phyloP scores from a whole-genome alignment of 768 basidiomycete genomes.

The Zangia roseola region DNA sequence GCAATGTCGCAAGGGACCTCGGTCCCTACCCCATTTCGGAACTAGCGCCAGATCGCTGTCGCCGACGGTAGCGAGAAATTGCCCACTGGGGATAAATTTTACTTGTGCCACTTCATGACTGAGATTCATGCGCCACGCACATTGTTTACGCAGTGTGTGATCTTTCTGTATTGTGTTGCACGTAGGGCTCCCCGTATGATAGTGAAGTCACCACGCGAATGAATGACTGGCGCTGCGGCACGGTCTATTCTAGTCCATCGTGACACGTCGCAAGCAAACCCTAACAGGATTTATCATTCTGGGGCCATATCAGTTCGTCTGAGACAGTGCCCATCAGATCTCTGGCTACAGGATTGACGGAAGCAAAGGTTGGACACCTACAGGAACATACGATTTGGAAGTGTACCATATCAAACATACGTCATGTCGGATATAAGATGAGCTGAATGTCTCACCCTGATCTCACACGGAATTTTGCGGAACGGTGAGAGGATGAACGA shows the following conservation, averaged over 20 bases:
- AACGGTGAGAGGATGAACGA: not conserved
- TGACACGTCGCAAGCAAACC: not conserved
- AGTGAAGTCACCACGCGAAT: not conserved
- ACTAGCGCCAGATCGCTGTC: not conserved
- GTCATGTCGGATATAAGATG: constrained; percentile 6
- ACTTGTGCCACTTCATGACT: constrained; percentile 8
- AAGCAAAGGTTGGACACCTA: not conserved
- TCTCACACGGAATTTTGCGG: not conserved
- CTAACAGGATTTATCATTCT: not conserved
- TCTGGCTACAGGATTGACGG: not conserved
- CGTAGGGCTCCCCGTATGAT: not conserved
- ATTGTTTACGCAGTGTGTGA: not conserved
- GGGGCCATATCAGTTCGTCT: not conserved
- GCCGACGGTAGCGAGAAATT: constrained; percentile 2
- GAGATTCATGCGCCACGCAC: constrained; percentile 13
- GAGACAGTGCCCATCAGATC: not conserved
- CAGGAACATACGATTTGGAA: constrained; percentile 2
- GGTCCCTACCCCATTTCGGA: constrained; percentile 7
- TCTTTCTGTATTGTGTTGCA: not conserved
- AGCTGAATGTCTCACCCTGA: constrained; percentile 17
- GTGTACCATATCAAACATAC: not conserved
- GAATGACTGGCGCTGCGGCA: not conserved
- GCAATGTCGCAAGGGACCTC: not conserved
- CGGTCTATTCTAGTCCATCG: not conserved
- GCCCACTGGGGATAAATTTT: not conserved